Conservation (phyloP, 2,329 filamentous ascomycete genomes). For the Acrocalymma vagum region DNA sequence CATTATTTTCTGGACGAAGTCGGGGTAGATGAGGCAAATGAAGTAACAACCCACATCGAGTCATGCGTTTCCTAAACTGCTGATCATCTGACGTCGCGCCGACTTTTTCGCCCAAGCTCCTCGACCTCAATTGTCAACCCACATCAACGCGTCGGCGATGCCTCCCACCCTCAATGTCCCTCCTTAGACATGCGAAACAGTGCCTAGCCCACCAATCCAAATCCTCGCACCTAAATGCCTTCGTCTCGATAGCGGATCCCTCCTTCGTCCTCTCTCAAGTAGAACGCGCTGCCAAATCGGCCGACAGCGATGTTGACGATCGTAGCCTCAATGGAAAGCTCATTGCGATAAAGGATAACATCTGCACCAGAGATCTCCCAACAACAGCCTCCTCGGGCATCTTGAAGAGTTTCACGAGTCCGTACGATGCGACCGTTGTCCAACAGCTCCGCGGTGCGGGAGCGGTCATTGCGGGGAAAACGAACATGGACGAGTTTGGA, state of each 20-base stretch:
- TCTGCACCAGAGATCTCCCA: constrained; percentile 52
- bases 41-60: too few relatives aligned
- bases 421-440: constrained; percentile 85
- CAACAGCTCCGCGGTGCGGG: constrained; percentile 70
- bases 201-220: constrained; percentile 44
- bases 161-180: constrained; percentile 46
- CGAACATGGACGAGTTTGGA: constrained; percentile 94
- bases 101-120: constrained; percentile 13
- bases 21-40: too few relatives aligned
- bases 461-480: constrained; percentile 76
- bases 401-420: constrained; percentile 72
- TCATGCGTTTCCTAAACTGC: constrained; percentile 49
- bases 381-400: constrained; percentile 87
- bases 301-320: constrained; percentile 3
- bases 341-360: constrained; percentile 62
- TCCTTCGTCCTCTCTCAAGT: constrained; percentile 31
- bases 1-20: too few relatives aligned
- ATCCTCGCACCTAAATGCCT: constrained; percentile 48
- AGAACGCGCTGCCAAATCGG: constrained; percentile 19
- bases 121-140: constrained; percentile 10
- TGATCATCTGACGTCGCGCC: constrained; percentile 23
- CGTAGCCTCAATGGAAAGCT: constrained; percentile 37
- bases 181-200: constrained; percentile 44
- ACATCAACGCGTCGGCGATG: constrained; percentile 29
- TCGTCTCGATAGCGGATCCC: constrained; percentile 36